Evolutionary conservation across 2,329 filamentous ascomycete genomes (phyloP), one percentile per base, ranked within the genome.

Genomic region (Thelonectria rubi): DNA sequence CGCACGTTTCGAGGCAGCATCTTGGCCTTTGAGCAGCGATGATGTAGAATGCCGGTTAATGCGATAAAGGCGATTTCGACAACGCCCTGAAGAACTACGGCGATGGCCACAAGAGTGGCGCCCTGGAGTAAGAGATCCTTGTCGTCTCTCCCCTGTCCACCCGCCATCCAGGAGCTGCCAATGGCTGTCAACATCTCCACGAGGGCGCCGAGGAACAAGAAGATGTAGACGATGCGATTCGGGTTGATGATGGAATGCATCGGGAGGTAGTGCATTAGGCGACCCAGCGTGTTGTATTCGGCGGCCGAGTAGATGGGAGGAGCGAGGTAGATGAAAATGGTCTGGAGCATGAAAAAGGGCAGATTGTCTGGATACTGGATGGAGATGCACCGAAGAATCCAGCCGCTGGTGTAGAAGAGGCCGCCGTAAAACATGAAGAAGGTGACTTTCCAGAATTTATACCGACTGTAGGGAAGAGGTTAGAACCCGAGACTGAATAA

Each of bases 71-170:
- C 69, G 24, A 69, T 8, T 24, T 71, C 69, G 6, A 71, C 64
- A 5, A 60, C 26, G 0, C 45, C 69, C 45, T 71, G 69, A 11
- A 86, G 62, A 0, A 77, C 69, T 11, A 89, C 81, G 24, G 84
- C 82, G 20, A 82, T 79, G 0, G 72, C 80, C 49, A 89, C 78
- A 1, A 88, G 72, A 0, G 81, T 78, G 61, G 89, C 88, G 0
- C 87, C 87, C 0, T 78, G 76, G 2, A 78, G 75, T 60, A 88
- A 87, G 5, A 80, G 72, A 0, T 85, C 85, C 55, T 80, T 80
- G 65, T 89, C 86, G 37, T 84, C 76, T 17, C 48, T 58, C 1
- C 69, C 69, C 17, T 67, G 66, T 0, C 62, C 69, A 9, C 67
- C 65, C 14, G 69, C 69, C 17, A 71, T 69, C 69, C 69, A 71